phyloP scores from a whole-genome alignment of 169 alveolate genomes.

The Plasmodium fragile region DNA sequence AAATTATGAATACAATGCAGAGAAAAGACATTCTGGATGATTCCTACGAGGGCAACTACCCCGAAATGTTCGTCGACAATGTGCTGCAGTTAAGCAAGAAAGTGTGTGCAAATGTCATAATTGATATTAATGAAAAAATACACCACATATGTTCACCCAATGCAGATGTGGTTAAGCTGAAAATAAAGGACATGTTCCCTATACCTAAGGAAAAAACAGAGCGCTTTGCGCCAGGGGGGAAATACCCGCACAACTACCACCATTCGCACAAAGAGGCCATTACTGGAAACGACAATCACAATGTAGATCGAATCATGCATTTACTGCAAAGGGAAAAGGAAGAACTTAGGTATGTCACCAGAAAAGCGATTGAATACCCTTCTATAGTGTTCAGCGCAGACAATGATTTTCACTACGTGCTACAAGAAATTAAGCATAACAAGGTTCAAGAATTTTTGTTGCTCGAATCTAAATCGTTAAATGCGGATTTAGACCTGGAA shows the following conservation, averaged over 20 bases:
- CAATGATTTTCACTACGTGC: conserved; percentile 28
- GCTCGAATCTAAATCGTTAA: conserved; percentile 12
- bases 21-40: conserved; percentile 13
- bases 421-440: conserved; percentile 52
- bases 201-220: conserved; percentile 26
- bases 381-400: conserved; percentile 60
- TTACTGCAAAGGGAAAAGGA: conserved; percentile 20
- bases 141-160: conserved; percentile 58
- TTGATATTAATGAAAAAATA: conserved; percentile 48
- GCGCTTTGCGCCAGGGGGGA: background rate
- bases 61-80: conserved; percentile 67
- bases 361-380: conserved; percentile 7
- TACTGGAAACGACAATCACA: background rate
- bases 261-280: background rate
- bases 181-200: conserved; percentile 38
- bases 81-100: conserved; percentile 56
- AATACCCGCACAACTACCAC: background rate
- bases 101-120: conserved; percentile 61
- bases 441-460: conserved; percentile 30
- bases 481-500: conserved; percentile 3
- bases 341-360: background rate
- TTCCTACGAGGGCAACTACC: conserved; percentile 42
- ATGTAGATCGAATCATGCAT: conserved; percentile 15
- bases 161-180: conserved; percentile 36
- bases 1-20: background rate